A percentile compares a stretch with the other conserved stretches of the same genome.
phyloP scores from a whole-genome alignment of 208 protist genomes.

The Porcisia hertigi region DNA sequence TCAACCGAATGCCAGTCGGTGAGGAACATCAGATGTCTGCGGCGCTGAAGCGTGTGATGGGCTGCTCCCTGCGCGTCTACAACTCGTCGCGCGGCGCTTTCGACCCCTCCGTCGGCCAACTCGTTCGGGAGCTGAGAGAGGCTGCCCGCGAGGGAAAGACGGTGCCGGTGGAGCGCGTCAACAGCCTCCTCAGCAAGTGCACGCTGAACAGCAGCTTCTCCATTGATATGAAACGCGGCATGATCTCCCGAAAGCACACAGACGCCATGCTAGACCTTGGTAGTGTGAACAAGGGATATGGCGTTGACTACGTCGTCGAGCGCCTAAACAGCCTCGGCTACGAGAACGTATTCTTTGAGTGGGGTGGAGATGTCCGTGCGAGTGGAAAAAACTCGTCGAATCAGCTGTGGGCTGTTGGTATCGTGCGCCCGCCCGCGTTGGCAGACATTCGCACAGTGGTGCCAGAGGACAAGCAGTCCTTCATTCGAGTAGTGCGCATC shows the following conservation, averaged over 20 bases:
- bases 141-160: slow-evolving; percentile 28
- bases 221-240: slow-evolving; percentile 48
- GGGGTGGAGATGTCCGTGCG: slow-evolving; percentile 60
- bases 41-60: slow-evolving; percentile 49
- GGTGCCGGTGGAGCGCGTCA: slow-evolving; percentile 30
- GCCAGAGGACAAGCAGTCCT: slow-evolving; percentile 36
- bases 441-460: slow-evolving; percentile 32
- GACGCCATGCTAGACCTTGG: slow-evolving; percentile 62
- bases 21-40: slow-evolving; percentile 63
- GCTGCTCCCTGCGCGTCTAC: slow-evolving; percentile 50
- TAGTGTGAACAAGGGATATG: slow-evolving; percentile 67
- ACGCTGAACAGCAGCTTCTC: slow-evolving; percentile 49
- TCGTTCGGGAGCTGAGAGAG: slow-evolving; percentile 38
- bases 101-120: slow-evolving; percentile 42
- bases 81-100: slow-evolving; percentile 55
- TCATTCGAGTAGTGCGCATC: slow-evolving; percentile 55
- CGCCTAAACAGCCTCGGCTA: slow-evolving; percentile 39
- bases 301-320: slow-evolving; percentile 59
- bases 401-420: slow-evolving; percentile 53
- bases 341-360: slow-evolving; percentile 63
- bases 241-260: slow-evolving; percentile 43
- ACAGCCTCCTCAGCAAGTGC: slow-evolving; percentile 33
- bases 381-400: slow-evolving; percentile 42
- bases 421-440: slow-evolving; percentile 51
- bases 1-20: slow-evolving; percentile 47